Percentiles rank a stretch among this genome's conserved stretches.
Conservation (phyloP, 345 rosid species). For the Psidium guajava region DNA sequence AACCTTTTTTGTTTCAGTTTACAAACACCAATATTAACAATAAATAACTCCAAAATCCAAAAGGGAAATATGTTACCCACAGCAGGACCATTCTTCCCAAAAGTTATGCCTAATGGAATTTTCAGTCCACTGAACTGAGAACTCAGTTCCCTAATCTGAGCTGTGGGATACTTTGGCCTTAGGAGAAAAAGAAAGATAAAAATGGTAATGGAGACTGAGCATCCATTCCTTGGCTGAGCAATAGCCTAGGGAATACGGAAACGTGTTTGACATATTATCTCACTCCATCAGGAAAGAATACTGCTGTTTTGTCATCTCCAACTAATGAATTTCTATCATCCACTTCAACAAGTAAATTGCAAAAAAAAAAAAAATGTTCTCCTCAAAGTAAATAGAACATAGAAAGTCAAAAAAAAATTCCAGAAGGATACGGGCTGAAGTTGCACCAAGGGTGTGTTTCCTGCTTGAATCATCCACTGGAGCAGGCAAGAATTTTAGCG, state of each 20-base stretch:
- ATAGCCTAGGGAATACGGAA: background rate
- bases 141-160: background rate
- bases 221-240: background rate
- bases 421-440: slow-evolving; percentile 76
- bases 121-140: background rate
- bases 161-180: background rate
- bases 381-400: background rate
- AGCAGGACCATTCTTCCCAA: background rate
- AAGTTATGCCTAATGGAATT: background rate
- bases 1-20: background rate
- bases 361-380: background rate
- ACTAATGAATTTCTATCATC: background rate
- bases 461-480: slow-evolving; percentile 68
- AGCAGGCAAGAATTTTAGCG: slow-evolving; percentile 60
- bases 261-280: background rate
- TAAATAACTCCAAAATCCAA: background rate
- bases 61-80: background rate
- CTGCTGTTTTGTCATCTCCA: background rate
- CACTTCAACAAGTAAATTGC: background rate
- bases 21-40: background rate
- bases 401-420: background rate
- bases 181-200: background rate
- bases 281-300: background rate
- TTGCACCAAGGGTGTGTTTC: slow-evolving; percentile 52
- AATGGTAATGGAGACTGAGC: background rate